These are phyloP conservation scores for Suhomyces bribrorum DNA, from an alignment of 1,139 yeast species.

Conservation along the genomic window DNA sequence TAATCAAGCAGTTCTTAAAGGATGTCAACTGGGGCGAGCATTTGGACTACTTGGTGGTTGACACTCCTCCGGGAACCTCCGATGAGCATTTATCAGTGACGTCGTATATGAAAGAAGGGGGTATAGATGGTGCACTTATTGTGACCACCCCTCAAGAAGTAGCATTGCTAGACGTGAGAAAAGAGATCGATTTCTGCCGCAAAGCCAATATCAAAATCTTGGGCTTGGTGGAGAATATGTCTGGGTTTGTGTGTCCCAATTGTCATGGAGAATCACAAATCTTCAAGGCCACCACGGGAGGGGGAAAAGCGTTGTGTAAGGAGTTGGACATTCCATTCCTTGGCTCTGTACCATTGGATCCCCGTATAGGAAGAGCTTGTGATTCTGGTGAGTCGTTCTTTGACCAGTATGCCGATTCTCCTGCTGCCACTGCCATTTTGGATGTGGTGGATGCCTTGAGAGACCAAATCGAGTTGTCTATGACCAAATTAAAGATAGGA, in stretches of 20 bases:
- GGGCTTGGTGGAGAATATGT: slow-evolving; percentile 96
- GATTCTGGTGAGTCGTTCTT: slow-evolving; percentile 87
- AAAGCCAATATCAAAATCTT: slow-evolving; percentile 84
- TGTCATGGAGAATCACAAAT: slow-evolving; percentile 90
- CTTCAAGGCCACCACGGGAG: slow-evolving; percentile 95
- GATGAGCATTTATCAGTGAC: slow-evolving; percentile 95
- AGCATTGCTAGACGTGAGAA: slow-evolving; percentile 89
- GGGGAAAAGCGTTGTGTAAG: slow-evolving; percentile 80
- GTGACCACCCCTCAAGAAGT: slow-evolving; percentile 99
- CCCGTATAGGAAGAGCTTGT: slow-evolving; percentile 86
- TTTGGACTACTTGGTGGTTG: slow-evolving; percentile 85
- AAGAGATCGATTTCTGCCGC: slow-evolving; percentile 91
- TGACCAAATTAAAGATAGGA: slow-evolving; percentile 3
- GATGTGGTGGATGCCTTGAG: slow-evolving; percentile 73
- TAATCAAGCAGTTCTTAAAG: slow-evolving; percentile 89
- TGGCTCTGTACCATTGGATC: slow-evolving; percentile 95
- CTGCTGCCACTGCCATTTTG: slow-evolving; percentile 85
- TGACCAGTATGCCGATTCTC: slow-evolving; percentile 85
- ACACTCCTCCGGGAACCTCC: slow-evolving; percentile 98
- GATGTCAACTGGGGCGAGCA: slow-evolving; percentile 94
- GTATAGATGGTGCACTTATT: slow-evolving; percentile 92
- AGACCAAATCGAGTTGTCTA: slow-evolving; percentile 40
- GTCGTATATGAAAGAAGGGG: slow-evolving; percentile 82
- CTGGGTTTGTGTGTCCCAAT: slow-evolving; percentile 95
- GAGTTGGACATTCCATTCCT: slow-evolving; percentile 76